phyloP scores from a whole-genome alignment of 2,329 filamentous ascomycete species.

The Mollisia scopiformis region DNA sequence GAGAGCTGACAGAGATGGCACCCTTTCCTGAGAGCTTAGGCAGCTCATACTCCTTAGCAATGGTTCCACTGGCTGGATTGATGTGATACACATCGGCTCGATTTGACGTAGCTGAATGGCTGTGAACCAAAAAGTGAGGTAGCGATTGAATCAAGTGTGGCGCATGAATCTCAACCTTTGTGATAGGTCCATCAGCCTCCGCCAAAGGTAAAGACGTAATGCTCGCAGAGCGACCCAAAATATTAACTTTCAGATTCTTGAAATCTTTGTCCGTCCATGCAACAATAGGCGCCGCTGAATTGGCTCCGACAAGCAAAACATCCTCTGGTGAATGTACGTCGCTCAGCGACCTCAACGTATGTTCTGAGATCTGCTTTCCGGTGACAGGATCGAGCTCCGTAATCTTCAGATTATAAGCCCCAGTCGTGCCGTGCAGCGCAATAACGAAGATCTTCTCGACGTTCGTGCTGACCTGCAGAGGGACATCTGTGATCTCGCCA shows the following conservation, averaged over 20 bases:
- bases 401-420: slow-evolving; percentile 77
- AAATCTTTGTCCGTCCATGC: slow-evolving; percentile 71
- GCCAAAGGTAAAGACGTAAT: slow-evolving; percentile 57
- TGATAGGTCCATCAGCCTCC: slow-evolving; percentile 51
- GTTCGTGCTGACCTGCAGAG: slow-evolving; percentile 75
- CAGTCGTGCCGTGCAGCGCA: slow-evolving; percentile 69
- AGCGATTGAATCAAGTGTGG: slow-evolving; percentile 72
- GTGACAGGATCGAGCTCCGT: slow-evolving; percentile 72
- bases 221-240: slow-evolving; percentile 61
- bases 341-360: slow-evolving; percentile 71
- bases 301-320: slow-evolving; percentile 75
- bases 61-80: slow-evolving; percentile 67
- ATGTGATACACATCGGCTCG: slow-evolving; percentile 88
- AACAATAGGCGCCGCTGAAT: slow-evolving; percentile 74
- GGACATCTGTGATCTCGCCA: slow-evolving; percentile 68
- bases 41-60: slow-evolving; percentile 80
- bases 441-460: slow-evolving; percentile 74
- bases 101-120: slow-evolving; percentile 68
- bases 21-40: slow-evolving; percentile 72
- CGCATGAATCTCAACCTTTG: slow-evolving; percentile 69
- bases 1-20: slow-evolving; percentile 77
- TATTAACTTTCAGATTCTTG: slow-evolving; percentile 69
- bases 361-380: slow-evolving; percentile 73
- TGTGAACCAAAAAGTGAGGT: slow-evolving; percentile 86
- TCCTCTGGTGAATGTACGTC: slow-evolving; percentile 68